phyloP scores from a whole-genome alignment of 352 stramenopile genomes.

The Pseudoperonospora humuli region DNA sequence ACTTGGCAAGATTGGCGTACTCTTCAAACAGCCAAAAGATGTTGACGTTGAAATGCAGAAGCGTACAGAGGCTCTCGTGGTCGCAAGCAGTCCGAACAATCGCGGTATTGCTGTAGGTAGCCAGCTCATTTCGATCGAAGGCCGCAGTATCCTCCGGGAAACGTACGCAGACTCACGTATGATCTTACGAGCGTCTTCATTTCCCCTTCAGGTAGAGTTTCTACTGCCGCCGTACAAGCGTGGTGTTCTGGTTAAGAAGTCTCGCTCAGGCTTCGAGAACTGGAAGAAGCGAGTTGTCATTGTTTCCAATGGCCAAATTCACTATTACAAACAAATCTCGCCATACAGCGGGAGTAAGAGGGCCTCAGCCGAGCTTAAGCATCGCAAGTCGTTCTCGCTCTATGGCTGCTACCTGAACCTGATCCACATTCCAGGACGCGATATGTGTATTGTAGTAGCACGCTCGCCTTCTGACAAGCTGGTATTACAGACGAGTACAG shows the following conservation, averaged over 20 bases:
- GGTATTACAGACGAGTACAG: constrained; percentile 54
- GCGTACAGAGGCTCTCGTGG: constrained; percentile 66
- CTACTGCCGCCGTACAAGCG: constrained; percentile 78
- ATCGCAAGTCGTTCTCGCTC: constrained; percentile 79
- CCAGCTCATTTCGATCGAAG: constrained; percentile 62
- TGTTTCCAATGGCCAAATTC: constrained; percentile 73
- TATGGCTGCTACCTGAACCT: constrained; percentile 82
- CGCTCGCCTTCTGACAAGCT: constrained; percentile 82
- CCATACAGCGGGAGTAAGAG: constrained; percentile 24
- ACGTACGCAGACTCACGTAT: constrained; percentile 48
- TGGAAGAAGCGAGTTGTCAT: constrained; percentile 80
- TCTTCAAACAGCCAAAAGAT: constrained; percentile 52
- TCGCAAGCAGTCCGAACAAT: constrained; percentile 41
- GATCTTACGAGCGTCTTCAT: constrained; percentile 40
- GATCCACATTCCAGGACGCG: constrained; percentile 56
- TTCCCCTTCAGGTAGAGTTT: constrained; percentile 68
- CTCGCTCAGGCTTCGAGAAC: constrained; percentile 78
- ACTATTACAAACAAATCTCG: constrained; percentile 73
- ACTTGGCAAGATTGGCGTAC: constrained; percentile 47
- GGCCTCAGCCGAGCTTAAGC: constrained; percentile 43
- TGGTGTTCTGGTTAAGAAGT: constrained; percentile 78
- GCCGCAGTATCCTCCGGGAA: constrained; percentile 53
- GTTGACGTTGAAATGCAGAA: constrained; percentile 70
- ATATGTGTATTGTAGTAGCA: constrained; percentile 76
- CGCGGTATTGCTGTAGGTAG: constrained; percentile 52